phyloP scores from a whole-genome alignment of 805 yeast genomes.

The Yarrowia bubula region DNA sequence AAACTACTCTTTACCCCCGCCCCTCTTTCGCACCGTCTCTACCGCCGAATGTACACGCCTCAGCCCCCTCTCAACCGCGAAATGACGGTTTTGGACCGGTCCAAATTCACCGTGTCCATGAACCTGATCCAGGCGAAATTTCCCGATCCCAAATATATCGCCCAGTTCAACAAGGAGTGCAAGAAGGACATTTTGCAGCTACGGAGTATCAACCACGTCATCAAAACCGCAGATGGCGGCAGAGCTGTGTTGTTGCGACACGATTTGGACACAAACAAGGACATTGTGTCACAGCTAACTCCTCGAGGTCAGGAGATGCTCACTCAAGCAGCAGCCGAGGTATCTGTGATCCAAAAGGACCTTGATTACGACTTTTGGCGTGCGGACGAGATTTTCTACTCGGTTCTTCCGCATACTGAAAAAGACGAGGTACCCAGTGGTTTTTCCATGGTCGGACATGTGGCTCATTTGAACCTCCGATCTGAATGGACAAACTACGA shows the following conservation, averaged over 20 bases:
- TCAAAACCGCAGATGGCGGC: constrained; percentile 40
- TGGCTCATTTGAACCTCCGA: constrained; percentile 86
- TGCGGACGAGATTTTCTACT: constrained; percentile 76
- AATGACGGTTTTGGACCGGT: constrained; percentile 64
- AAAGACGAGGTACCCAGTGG: constrained; percentile 81
- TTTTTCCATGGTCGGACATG: constrained; percentile 89
- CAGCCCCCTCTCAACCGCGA: constrained; percentile 67
- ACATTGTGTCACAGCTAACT: constrained; percentile 42
- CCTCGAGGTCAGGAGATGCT: constrained; percentile 46
- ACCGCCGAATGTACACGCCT: constrained; percentile 19
- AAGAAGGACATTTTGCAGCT: constrained; percentile 62
- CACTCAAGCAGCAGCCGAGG: constrained; percentile 46
- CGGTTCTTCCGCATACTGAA: constrained; percentile 71
- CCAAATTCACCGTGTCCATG: constrained; percentile 57
- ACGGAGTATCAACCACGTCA: constrained; percentile 70
- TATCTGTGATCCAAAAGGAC: constrained; percentile 53
- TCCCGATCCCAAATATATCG: constrained; percentile 61
- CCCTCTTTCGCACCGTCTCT: neutral
- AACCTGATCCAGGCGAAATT: constrained; percentile 66
- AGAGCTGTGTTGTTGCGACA: constrained; percentile 65
- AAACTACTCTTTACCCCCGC: neutral
- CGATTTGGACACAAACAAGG: constrained; percentile 41
- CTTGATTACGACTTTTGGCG: constrained; percentile 82
- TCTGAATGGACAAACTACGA: constrained; percentile 84
- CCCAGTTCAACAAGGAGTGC: constrained; percentile 58